phyloP scores from a whole-genome alignment of 257 asterid species.

The Cynanchum wilfordii region DNA sequence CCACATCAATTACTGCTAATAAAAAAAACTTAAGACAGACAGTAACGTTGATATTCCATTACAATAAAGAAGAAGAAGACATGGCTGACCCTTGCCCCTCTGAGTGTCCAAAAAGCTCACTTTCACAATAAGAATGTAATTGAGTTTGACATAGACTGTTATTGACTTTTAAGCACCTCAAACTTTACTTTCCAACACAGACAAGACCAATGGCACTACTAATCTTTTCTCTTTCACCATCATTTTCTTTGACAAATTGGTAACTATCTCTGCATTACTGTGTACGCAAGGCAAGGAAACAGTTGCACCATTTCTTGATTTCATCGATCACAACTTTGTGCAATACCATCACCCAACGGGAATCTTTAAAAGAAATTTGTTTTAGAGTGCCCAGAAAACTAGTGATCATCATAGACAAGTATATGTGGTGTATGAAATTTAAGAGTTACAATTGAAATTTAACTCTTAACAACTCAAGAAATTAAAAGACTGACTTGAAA shows the following conservation, averaged over 20 bases:
- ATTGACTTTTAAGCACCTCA: neutral
- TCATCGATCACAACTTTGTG: too few species aligned
- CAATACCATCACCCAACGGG: too few species aligned
- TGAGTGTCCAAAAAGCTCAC: neutral
- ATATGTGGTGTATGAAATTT: too few species aligned
- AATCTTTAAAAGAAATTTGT: too few species aligned
- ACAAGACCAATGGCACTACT: neutral
- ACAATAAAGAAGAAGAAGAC: neutral
- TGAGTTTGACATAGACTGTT: neutral
- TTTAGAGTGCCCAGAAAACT: too few species aligned
- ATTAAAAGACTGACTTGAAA: too few species aligned
- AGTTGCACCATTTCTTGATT: neutral
- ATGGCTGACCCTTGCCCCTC: neutral
- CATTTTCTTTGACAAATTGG: neutral
- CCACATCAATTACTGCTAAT: neutral
- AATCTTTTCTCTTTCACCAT: neutral
- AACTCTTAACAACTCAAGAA: too few species aligned
- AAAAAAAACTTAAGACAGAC: neutral
- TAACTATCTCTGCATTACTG: neutral
- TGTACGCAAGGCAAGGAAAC: neutral
- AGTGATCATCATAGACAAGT: too few species aligned
- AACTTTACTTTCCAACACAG: neutral
- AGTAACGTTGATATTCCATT: neutral
- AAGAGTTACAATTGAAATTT: too few species aligned
- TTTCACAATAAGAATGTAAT: neutral